These are phyloP conservation scores for Macrolepiota dolichaula DNA, from an alignment of 768 basidiomycete species.

Conservation along the genomic window DNA sequence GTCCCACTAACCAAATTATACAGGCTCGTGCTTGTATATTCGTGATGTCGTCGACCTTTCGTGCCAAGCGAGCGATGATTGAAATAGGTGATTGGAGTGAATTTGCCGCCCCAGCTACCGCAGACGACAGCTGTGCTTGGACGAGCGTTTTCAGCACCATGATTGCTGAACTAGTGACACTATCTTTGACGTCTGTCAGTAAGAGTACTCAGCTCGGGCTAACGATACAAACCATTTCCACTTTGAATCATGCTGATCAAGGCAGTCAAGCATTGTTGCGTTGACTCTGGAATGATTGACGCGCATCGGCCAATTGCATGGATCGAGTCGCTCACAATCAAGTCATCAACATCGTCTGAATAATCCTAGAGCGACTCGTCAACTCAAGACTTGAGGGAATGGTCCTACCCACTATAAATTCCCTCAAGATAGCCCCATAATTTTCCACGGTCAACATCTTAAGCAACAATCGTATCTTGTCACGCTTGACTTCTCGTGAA, in stretches of 20 bases:
- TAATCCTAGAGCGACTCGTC: slow-evolving; percentile 54
- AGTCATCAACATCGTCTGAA: slow-evolving; percentile 72
- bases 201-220: not conserved
- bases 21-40: slow-evolving; percentile 83
- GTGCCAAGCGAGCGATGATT: slow-evolving; percentile 79
- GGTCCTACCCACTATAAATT: slow-evolving; percentile 70
- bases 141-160: slow-evolving; percentile 84
- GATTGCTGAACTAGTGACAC: slow-evolving; percentile 76
- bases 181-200: slow-evolving; percentile 41
- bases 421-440: slow-evolving; percentile 67
- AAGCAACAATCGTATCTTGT: slow-evolving; percentile 76
- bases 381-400: not conserved
- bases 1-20: slow-evolving; percentile 91
- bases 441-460: slow-evolving; percentile 64
- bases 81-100: slow-evolving; percentile 43
- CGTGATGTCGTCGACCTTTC: slow-evolving; percentile 72
- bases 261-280: slow-evolving; percentile 67
- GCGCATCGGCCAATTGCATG: slow-evolving; percentile 79
- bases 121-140: slow-evolving; percentile 53
- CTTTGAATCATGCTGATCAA: slow-evolving; percentile 81
- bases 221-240: slow-evolving; percentile 53
- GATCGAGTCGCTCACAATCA: slow-evolving; percentile 69
- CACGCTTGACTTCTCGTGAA: slow-evolving; percentile 57
- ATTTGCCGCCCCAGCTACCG: slow-evolving; percentile 22
- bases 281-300: slow-evolving; percentile 60